phyloP scores from a whole-genome alignment of 1,139 yeast genomes.

The Pichia inconspicua region DNA sequence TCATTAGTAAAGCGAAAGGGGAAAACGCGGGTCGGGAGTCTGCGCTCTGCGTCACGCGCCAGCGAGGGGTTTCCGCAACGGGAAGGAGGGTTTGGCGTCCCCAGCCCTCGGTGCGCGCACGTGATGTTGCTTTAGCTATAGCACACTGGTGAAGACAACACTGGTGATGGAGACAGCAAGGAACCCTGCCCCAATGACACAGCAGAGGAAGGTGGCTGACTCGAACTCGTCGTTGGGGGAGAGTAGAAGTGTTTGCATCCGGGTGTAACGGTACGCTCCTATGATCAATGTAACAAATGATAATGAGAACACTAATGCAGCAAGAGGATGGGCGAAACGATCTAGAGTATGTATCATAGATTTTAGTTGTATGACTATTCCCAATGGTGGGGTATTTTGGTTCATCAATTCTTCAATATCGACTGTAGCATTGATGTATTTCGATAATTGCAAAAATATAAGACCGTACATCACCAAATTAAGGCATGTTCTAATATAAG shows the following conservation, averaged over 20 bases:
- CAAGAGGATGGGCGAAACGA: background rate
- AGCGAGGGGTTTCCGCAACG: too few relatives aligned
- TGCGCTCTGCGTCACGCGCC: background rate
- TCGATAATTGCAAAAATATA: conserved; percentile 42
- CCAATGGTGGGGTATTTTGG: background rate
- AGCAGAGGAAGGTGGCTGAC: conserved; percentile 1
- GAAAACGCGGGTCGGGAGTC: background rate
- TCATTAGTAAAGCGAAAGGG: background rate
- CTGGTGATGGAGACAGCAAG: background rate
- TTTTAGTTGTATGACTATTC: background rate
- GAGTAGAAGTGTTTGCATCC: background rate
- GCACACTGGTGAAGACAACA: background rate
- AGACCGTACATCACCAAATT: conserved; percentile 46
- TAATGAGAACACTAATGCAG: conserved; percentile 4
- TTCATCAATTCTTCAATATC: background rate
- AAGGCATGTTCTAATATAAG: conserved; percentile 63
- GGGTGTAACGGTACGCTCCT: conserved; percentile 2
- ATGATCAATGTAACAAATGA: background rate
- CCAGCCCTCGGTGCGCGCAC: background rate
- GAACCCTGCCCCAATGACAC: conserved; percentile 2
- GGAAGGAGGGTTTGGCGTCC: background rate
- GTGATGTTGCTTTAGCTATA: background rate
- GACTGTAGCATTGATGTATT: conserved; percentile 24
- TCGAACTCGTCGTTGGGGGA: background rate
- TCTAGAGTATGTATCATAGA: background rate